Evolutionary conservation across 1,284 basidiomycete species (phyloP).

Genomic region (Microbotryum silenes-acaulis): DNA sequence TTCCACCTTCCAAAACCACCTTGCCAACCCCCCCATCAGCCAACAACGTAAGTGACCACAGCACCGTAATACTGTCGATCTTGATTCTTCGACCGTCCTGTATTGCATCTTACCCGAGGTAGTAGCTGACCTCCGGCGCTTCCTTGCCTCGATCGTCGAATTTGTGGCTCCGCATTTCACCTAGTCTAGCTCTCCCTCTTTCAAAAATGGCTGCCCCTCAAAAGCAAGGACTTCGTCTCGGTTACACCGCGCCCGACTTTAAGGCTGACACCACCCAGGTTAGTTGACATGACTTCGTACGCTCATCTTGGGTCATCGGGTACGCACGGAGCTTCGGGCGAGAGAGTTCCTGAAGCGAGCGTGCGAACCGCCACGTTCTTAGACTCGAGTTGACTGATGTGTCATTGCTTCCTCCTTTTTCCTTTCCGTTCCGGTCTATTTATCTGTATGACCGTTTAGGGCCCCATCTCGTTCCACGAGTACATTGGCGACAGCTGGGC

Average conservation of each 20-base stretch:
- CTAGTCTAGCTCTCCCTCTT: not conserved
- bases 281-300: not conserved
- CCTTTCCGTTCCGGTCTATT: not conserved
- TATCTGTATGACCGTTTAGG: constrained; percentile 39
- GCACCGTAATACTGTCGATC: too few relatives aligned
- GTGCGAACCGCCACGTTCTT: too few relatives aligned
- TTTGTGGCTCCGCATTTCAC: not conserved
- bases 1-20: too few relatives aligned
- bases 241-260: constrained; percentile 68
- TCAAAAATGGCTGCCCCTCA: not conserved
- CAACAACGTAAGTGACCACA: too few relatives aligned
- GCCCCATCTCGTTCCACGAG: constrained; percentile 78
- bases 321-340: too few relatives aligned
- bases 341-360: too few relatives aligned
- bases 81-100: too few relatives aligned
- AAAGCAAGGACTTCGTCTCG: constrained; percentile 37
- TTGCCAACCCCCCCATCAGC: too few relatives aligned
- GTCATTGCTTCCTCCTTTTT: constrained; percentile 5
- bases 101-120: too few relatives aligned
- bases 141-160: not conserved
- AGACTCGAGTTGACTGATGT: too few relatives aligned
- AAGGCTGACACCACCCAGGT: constrained; percentile 65
- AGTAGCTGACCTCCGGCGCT: not conserved
- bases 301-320: too few relatives aligned
- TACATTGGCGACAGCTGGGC: constrained; percentile 86